A percentile compares a stretch with the other conserved stretches of the same genome.
Evolutionary conservation across 2,329 filamentous ascomycete genomes (phyloP).

Genomic region (Aureobasidium leucospermi): DNA sequence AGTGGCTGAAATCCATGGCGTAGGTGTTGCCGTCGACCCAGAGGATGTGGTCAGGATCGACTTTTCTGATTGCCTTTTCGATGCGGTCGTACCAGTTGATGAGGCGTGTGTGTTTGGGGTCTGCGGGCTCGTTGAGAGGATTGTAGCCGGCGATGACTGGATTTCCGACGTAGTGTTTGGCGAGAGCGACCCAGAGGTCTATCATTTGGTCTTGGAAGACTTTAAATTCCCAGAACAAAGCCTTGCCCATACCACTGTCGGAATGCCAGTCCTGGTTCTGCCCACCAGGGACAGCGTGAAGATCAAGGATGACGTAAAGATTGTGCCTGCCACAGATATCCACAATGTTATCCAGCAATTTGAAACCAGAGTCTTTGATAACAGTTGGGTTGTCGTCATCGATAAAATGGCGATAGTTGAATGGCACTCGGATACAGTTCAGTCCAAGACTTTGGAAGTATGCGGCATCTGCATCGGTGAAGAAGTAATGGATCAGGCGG

Average conservation of each 20-base stretch:
- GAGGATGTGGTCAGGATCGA: slow-evolving; percentile 41
- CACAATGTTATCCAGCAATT: slow-evolving; percentile 40
- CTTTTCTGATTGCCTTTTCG: slow-evolving; percentile 36
- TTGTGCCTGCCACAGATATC: slow-evolving; percentile 38
- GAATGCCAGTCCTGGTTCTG: slow-evolving; percentile 44
- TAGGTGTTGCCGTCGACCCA: slow-evolving; percentile 49
- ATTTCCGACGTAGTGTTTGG: slow-evolving; percentile 35
- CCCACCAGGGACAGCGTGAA: slow-evolving; percentile 40
- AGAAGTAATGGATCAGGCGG: slow-evolving; percentile 48
- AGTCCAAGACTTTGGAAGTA: slow-evolving; percentile 48
- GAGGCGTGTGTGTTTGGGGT: slow-evolving; percentile 37
- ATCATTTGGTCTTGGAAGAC: slow-evolving; percentile 41
- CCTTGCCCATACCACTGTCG: slow-evolving; percentile 34
- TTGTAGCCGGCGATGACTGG: slow-evolving; percentile 37
- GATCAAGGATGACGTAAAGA: slow-evolving; percentile 42
- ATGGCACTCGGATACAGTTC: slow-evolving; percentile 51
- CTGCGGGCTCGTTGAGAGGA: slow-evolving; percentile 42
- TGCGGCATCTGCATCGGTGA: slow-evolving; percentile 49
- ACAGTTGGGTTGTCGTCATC: slow-evolving; percentile 43
- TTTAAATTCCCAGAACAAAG: slow-evolving; percentile 40
- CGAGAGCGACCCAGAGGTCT: slow-evolving; percentile 40
- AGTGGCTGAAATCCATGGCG: slow-evolving; percentile 43
- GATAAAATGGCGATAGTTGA: slow-evolving; percentile 51
- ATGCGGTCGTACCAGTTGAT: slow-evolving; percentile 38
- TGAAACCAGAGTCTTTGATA: slow-evolving; percentile 40